phyloP scores from a whole-genome alignment of 2,329 filamentous ascomycete genomes.

The Aschersonia sp. region DNA sequence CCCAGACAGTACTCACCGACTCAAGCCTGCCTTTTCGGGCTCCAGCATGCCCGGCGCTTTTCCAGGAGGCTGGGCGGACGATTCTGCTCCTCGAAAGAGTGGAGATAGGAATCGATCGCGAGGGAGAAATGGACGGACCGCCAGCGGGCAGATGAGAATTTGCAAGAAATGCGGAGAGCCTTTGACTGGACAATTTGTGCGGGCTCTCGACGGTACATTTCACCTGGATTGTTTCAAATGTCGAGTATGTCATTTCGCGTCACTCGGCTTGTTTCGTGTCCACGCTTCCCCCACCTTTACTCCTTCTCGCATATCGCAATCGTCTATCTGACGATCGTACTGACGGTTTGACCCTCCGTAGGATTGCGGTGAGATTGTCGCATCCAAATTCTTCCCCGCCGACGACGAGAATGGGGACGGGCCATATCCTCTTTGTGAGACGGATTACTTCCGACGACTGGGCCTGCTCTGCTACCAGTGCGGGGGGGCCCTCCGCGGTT shows the following conservation, averaged over 20 bases:
- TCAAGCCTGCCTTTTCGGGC: constrained; percentile 20
- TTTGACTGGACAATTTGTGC: constrained; percentile 88
- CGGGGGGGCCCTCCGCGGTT: constrained; percentile 81
- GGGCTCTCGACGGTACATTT: constrained; percentile 83
- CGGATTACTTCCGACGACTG: constrained; percentile 87
- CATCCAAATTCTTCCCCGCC: constrained; percentile 96
- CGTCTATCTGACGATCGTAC: background rate
- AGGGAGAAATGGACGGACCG: constrained; percentile 36
- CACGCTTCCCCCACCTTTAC: constrained; percentile 1
- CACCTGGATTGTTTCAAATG: constrained; percentile 98
- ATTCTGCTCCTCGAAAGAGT: constrained; percentile 30
- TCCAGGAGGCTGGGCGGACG: constrained; percentile 20
- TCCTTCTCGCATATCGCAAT: background rate
- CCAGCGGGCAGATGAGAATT: constrained; percentile 45
- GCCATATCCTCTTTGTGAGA: constrained; percentile 94
- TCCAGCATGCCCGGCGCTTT: constrained; percentile 16
- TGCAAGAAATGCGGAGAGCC: constrained; percentile 83
- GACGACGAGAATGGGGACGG: constrained; percentile 74
- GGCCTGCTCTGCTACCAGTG: constrained; percentile 86
- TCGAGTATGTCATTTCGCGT: constrained; percentile 44
- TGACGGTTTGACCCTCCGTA: constrained; percentile 19
- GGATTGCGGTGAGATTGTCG: constrained; percentile 95
- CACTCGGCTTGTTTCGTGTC: background rate
- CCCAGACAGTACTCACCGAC: constrained; percentile 20
- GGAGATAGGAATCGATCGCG: constrained; percentile 43